phyloP scores from a whole-genome alignment of 1,284 basidiomycete genomes.

The Cutaneotrichosporon arboriforme region DNA sequence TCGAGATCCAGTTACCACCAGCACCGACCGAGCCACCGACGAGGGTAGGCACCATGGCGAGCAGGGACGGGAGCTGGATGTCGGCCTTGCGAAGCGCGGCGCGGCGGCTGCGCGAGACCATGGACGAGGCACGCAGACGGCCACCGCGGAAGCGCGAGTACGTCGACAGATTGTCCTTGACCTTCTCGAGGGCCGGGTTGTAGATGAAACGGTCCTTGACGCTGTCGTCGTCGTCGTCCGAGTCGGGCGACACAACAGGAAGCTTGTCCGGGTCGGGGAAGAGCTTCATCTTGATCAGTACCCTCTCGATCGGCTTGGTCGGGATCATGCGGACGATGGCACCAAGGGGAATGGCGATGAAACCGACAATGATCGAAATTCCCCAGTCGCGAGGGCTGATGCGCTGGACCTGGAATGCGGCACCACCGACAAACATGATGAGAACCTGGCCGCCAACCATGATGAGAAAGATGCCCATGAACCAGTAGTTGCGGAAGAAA shows the following conservation, averaged over 20 bases:
- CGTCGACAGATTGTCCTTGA: constrained; percentile 76
- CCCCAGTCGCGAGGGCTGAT: constrained; percentile 85
- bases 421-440: constrained; percentile 86
- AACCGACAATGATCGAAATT: constrained; percentile 74
- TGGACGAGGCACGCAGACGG: constrained; percentile 62
- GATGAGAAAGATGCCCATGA: constrained; percentile 77
- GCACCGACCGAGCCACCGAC: constrained; percentile 77
- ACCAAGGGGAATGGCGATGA: constrained; percentile 82
- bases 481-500: constrained; percentile 73
- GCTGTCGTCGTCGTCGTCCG: constrained; percentile 58
- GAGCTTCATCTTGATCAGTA: constrained; percentile 63
- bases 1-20: constrained; percentile 50
- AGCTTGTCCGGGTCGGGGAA: constrained; percentile 64
- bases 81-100: constrained; percentile 55
- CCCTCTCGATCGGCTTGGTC: constrained; percentile 65
- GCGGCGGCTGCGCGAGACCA: constrained; percentile 59
- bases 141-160: constrained; percentile 80
- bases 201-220: constrained; percentile 48
- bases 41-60: constrained; percentile 83
- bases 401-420: constrained; percentile 82
- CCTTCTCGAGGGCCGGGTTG: constrained; percentile 53
- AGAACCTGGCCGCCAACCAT: constrained; percentile 78
- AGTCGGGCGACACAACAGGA: constrained; percentile 60
- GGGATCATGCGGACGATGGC: constrained; percentile 75
- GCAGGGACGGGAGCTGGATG: constrained; percentile 55